Percentiles rank a stretch among this genome's conserved stretches.
Evolutionary conservation across 306 rosid genomes (phyloP).

Genomic region (Lathyrus oleraceus): DNA sequence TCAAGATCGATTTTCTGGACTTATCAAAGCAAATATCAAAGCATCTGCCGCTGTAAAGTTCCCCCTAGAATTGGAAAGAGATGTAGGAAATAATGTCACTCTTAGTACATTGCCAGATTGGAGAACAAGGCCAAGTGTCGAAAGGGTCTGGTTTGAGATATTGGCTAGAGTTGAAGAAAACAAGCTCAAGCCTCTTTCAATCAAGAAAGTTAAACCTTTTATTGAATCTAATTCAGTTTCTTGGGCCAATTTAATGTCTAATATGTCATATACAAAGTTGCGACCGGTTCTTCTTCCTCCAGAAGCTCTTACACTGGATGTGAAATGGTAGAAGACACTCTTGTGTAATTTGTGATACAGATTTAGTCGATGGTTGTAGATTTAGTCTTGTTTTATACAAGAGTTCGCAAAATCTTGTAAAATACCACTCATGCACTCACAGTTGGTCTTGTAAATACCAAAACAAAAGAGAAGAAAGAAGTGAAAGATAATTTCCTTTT

Average conservation of each 20-base stretch:
- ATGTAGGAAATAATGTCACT: constrained; percentile 36
- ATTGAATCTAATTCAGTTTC: constrained; percentile 63
- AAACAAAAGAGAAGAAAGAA: constrained; percentile 11
- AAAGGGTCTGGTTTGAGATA: constrained; percentile 68
- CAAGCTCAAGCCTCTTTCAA: constrained; percentile 53
- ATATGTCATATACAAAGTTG: constrained; percentile 73
- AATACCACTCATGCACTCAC: constrained; percentile 21
- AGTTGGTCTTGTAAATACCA: constrained; percentile 54
- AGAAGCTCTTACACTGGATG: constrained; percentile 82
- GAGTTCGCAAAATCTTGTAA: constrained; percentile 38
- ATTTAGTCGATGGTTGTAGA: constrained; percentile 23
- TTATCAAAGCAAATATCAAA: constrained; percentile 65
- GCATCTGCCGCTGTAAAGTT: constrained; percentile 60
- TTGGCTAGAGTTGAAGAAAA: constrained; percentile 57
- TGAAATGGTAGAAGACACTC: constrained; percentile 71
- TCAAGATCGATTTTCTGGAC: constrained; percentile 44
- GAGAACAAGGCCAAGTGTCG: constrained; percentile 68
- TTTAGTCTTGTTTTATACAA: constrained; percentile 33
- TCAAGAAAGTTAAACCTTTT: constrained; percentile 60
- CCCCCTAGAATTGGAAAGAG: constrained; percentile 69
- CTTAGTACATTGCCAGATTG: constrained; percentile 50
- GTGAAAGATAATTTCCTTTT: constrained; percentile 29
- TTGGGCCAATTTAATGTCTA: constrained; percentile 76
- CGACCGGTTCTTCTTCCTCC: constrained; percentile 73
- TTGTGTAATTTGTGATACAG: constrained; percentile 41